Evolutionary conservation across 257 asterid genomes (phyloP), one percentile per base, ranked within the genome.

Genomic region (Avicennia marina): DNA sequence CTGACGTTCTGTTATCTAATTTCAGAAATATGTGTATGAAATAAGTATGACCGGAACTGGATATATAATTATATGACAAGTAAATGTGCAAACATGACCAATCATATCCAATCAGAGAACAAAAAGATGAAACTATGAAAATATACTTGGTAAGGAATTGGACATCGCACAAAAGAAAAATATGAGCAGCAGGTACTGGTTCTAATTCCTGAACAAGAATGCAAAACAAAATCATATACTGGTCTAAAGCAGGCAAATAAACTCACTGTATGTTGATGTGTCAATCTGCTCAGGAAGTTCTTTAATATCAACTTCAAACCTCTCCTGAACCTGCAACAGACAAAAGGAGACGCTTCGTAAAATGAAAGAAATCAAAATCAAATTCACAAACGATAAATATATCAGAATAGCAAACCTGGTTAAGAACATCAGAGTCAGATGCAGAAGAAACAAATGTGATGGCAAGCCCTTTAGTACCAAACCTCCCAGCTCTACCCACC

Each of bases 221-320:
- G 21, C 11, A 6, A 11, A 15, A 39, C 11, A 6, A 26, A 5
- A 15, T 15, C 2, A 19, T 1, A 9, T 3, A 31, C 36, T 33
- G 2, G 48, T 56, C 43, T 10, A 45, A 4, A 51, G 49, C 12
- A 53, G 24, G 11, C 33, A 31, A 20, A 21, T 3, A 56, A 15
- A 68, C 95, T 53, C 34, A 29, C 34, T 29, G 34, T 29, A 29
- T 29, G 34, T 29, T 0, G 34, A 29, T 29, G 34, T 29, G 8
- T 29, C 34, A 29, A 29, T 4, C 34, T 29, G 34, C 4, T 29
- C 34, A 29, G 4, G 34, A 29, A 29, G 34, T 29, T 4, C 4
- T 29, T 29, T 1, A 29, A 29, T 29, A 29, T 29, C 34, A 29
- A 29, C 34, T 29, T 29, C 34, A 29, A 29, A 29, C 34, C 34